A percentile compares a stretch with the other conserved stretches of the same genome.
These are phyloP conservation scores for Cyathus striatus DNA, from an alignment of 768 basidiomycete genomes.

Conservation along the genomic window DNA sequence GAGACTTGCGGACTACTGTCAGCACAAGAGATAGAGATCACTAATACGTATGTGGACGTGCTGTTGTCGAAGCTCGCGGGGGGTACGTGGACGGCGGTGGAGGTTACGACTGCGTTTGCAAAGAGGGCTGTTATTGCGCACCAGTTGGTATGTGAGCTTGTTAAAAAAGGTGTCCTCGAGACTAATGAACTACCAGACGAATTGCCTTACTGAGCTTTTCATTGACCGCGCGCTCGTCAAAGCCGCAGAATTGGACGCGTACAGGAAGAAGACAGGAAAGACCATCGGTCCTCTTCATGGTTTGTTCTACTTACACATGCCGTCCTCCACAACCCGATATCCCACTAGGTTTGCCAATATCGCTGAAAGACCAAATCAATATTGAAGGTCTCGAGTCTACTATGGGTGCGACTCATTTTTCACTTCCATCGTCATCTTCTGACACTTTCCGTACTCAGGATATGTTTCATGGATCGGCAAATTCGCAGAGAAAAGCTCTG, in stretches of 20 bases:
- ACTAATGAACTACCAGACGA: constrained; percentile 40
- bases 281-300: constrained; percentile 72
- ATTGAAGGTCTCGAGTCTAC: constrained; percentile 67
- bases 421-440: too few relatives aligned
- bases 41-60: background rate
- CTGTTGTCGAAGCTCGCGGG: background rate
- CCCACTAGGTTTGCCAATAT: constrained; percentile 49
- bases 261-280: constrained; percentile 56
- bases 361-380: constrained; percentile 69
- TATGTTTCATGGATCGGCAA: constrained; percentile 72
- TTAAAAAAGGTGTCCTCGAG: background rate
- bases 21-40: constrained; percentile 16
- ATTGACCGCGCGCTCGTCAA: constrained; percentile 62
- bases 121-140: constrained; percentile 80
- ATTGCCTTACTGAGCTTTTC: constrained; percentile 83
- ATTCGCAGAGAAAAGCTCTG: constrained; percentile 51
- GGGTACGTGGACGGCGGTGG: constrained; percentile 30
- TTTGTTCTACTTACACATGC: constrained; percentile 9
- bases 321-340: background rate
- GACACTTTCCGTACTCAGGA: constrained; percentile 33
- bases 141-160: constrained; percentile 53
- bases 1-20: constrained; percentile 4
- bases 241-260: constrained; percentile 63
- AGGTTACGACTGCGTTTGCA: constrained; percentile 68
- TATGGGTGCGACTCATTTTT: constrained; percentile 38